Evolutionary conservation across 225 moss, liverwort and hornwort species (phyloP).

Genomic region (Asterella californica): DNA sequence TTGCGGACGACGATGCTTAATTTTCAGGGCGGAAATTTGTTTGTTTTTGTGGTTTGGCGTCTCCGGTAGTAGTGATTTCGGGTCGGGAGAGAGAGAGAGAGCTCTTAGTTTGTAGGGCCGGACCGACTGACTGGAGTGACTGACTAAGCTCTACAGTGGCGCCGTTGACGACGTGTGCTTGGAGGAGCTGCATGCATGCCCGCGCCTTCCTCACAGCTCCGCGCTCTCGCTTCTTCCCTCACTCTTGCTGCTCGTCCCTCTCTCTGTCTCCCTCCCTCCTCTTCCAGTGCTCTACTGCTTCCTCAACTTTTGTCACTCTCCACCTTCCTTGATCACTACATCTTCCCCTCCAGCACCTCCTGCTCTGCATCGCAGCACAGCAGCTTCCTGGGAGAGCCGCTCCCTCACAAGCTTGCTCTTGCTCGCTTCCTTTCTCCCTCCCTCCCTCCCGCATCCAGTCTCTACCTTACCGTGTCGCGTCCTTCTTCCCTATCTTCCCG

Average conservation of each 20-base stretch:
- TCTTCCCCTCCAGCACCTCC: slow-evolving; percentile 13
- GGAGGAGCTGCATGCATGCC: slow-evolving; percentile 38
- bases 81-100: not conserved
- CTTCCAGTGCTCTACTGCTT: slow-evolving; percentile 12
- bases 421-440: slow-evolving; percentile 1
- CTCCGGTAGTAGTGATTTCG: not conserved
- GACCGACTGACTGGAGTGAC: too few species aligned
- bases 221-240: not conserved
- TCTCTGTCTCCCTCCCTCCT: slow-evolving; percentile 6
- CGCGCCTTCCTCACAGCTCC: slow-evolving; percentile 34
- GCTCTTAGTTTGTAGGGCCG: too few species aligned
- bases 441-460: not conserved
- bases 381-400: slow-evolving; percentile 29
- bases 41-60: not conserved
- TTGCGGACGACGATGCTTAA: slow-evolving; percentile 9
- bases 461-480: not conserved
- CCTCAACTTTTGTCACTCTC: slow-evolving; percentile 28
- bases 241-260: not conserved
- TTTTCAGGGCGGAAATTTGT: not conserved
- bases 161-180: slow-evolving; percentile 28
- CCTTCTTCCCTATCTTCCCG: slow-evolving; percentile 13
- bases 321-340: slow-evolving; percentile 14
- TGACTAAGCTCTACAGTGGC: not conserved
- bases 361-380: slow-evolving; percentile 21
- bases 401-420: slow-evolving; percentile 19